A percentile compares a stretch with the other conserved stretches of the same genome.
These are phyloP conservation scores for Botryosphaeria dothidea DNA, from an alignment of 2,329 filamentous ascomycete species.

Conservation along the genomic window DNA sequence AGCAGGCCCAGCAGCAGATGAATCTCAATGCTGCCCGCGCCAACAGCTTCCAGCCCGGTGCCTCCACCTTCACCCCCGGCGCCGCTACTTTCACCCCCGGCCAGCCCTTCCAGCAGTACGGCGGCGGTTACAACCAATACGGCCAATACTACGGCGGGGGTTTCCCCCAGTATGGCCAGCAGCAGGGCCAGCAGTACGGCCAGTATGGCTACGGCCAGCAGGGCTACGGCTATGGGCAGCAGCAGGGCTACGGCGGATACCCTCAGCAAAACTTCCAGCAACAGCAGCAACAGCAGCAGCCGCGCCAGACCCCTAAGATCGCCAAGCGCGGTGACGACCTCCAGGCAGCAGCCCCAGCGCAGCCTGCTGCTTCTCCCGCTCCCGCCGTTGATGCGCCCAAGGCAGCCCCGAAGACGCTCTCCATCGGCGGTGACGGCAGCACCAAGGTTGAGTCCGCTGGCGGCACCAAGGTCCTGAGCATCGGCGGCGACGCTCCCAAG, in stretches of 20 bases:
- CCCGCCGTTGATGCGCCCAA: conserved; percentile 45
- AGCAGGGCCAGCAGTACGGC: conserved; percentile 57
- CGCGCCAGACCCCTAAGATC: conserved; percentile 59
- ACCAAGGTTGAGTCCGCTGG: conserved; percentile 67
- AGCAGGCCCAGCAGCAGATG: conserved; percentile 73
- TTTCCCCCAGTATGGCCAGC: conserved; percentile 36
- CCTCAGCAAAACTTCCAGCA: conserved; percentile 18
- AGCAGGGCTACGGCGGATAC: conserved; percentile 20
- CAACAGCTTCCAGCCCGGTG: conserved; percentile 65
- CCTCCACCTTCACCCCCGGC: conserved; percentile 71
- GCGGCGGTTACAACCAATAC: conserved; percentile 33
- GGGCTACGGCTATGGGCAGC: conserved; percentile 20
- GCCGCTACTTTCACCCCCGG: conserved; percentile 72
- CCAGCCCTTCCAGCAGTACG: conserved; percentile 64
- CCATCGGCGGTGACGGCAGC: conserved; percentile 39
- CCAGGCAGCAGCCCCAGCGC: conserved; percentile 51
- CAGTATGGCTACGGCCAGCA: conserved; percentile 53
- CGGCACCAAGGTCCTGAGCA: conserved; percentile 62
- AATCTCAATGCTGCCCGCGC: conserved; percentile 64
- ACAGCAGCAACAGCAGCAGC: conserved; percentile 31
- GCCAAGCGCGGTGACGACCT: conserved; percentile 57
- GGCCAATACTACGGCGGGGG: conserved; percentile 39
- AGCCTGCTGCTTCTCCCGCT: conserved; percentile 38
- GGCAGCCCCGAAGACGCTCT: conserved; percentile 18
- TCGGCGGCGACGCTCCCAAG: conserved; percentile 60